Conservation (phyloP, 306 rosid genomes). For the Vigna mungo region DNA sequence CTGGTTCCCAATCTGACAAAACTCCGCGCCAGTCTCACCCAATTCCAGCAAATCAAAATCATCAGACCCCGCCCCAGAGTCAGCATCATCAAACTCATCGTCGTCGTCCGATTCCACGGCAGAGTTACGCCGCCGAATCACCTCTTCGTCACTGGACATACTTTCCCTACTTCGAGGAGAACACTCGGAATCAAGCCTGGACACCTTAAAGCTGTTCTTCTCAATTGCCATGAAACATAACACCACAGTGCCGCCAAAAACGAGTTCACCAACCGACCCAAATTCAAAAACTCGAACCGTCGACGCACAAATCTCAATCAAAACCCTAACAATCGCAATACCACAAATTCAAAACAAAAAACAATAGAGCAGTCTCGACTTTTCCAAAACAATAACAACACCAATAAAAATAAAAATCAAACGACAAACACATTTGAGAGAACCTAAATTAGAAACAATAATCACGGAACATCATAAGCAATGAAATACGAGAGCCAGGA, state of each 20-base stretch:
- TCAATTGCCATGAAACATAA: conserved; percentile 93
- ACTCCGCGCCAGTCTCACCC: conserved; percentile 95
- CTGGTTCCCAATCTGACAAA: conserved; percentile 93
- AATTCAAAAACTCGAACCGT: conserved; percentile 50
- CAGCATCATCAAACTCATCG: conserved; percentile 93
- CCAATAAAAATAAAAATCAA: conserved; percentile 20
- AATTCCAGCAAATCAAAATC: conserved; percentile 97
- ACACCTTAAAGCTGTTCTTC: conserved; percentile 87
- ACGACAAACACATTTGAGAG: background rate
- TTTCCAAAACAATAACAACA: background rate
- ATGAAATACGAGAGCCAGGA: conserved; percentile 5
- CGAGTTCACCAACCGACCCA: conserved; percentile 27
- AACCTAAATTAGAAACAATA: background rate
- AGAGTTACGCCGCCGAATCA: conserved; percentile 72
- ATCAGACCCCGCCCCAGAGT: conserved; percentile 99
- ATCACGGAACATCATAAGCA: background rate
- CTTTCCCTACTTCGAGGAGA: conserved; percentile 82
- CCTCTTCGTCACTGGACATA: conserved; percentile 92
- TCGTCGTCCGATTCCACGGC: conserved; percentile 87
- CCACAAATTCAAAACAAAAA: conserved; percentile 28
- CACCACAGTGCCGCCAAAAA: conserved; percentile 54
- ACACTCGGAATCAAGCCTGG: conserved; percentile 86
- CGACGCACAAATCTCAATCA: conserved; percentile 50
- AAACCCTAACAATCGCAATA: conserved; percentile 51
- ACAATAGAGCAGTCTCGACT: conserved; percentile 16